phyloP scores from a whole-genome alignment of 768 basidiomycete species.

The Clavaria fumosa region DNA sequence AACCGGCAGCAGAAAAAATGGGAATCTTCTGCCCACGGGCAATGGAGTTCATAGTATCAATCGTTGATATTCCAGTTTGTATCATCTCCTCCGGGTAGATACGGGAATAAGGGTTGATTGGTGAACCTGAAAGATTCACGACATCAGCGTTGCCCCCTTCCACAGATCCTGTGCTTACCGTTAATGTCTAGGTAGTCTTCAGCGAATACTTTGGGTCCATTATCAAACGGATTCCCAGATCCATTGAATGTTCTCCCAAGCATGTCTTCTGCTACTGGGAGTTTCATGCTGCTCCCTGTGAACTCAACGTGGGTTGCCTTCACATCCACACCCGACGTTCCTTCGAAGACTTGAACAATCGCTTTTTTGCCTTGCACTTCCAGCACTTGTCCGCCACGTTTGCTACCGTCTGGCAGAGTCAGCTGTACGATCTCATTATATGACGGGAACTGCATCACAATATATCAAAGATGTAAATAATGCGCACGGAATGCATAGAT shows the following conservation, averaged over 20 bases:
- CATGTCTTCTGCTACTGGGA: conserved; percentile 98
- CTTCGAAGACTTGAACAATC: conserved; percentile 98
- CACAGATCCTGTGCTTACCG: conserved; percentile 38
- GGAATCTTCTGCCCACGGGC: conserved; percentile 99
- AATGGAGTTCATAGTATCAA: conserved; percentile 96
- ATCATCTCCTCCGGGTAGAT: conserved; percentile 99
- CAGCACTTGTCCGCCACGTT: conserved; percentile 92
- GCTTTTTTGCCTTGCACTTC: conserved; percentile 99
- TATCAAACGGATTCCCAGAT: conserved; percentile 93
- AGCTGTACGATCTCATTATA: conserved; percentile 98
- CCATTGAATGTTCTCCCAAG: conserved; percentile 98
- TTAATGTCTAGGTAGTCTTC: conserved; percentile 99
- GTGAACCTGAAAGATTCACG: conserved; percentile 88
- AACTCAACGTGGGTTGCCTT: conserved; percentile 96
- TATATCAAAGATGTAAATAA: too few species aligned
- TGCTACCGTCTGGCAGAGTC: conserved; percentile 88
- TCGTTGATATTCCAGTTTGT: conserved; percentile 98
- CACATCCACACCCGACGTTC: conserved; percentile 94
- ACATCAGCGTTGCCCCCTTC: too few species aligned
- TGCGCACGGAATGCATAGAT: too few species aligned
- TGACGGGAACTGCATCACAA: conserved; percentile 83
- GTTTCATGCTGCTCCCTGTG: conserved; percentile 96
- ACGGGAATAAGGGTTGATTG: conserved; percentile 94
- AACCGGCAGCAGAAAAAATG: conserved; percentile 96
- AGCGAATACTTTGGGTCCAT: conserved; percentile 97